Evolutionary conservation across 768 basidiomycete species (phyloP).

Genomic region (Phanerochaete sordida): DNA sequence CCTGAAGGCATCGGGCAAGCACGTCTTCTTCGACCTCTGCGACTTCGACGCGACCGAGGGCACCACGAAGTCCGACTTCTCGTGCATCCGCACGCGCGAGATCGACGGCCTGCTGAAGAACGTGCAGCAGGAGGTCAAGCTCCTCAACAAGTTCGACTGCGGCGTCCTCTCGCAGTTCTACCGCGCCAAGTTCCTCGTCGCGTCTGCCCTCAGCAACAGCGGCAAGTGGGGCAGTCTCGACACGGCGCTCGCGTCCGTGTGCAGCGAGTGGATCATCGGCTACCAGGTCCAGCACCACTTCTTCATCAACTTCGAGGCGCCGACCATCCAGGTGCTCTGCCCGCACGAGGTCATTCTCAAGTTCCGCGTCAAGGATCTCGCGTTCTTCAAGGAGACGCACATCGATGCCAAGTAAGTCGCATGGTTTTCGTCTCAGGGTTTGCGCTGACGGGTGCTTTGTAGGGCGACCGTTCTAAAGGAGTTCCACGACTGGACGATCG

Average conservation of each 20-base stretch:
- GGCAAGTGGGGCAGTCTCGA: slow-evolving; percentile 34
- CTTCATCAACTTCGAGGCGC: slow-evolving; percentile 18
- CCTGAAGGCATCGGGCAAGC: slow-evolving; percentile 17
- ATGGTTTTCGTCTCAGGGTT: neutral
- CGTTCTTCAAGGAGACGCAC: neutral
- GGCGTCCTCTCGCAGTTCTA: neutral
- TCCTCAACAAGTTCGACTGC: neutral
- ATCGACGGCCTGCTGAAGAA: slow-evolving; percentile 9
- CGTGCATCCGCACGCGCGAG: slow-evolving; percentile 5
- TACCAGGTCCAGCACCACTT: slow-evolving; percentile 9
- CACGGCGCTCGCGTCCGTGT: slow-evolving; percentile 20
- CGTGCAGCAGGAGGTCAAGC: neutral
- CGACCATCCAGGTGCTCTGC: slow-evolving; percentile 8
- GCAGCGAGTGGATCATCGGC: slow-evolving; percentile 25
- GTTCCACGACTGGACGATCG: slow-evolving; percentile 15
- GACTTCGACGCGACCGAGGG: slow-evolving; percentile 19
- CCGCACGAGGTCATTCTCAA: slow-evolving; percentile 4
- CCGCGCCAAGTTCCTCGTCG: slow-evolving; percentile 5
- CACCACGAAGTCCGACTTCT: slow-evolving; percentile 15
- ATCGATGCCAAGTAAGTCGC: neutral
- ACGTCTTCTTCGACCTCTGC: slow-evolving; percentile 24
- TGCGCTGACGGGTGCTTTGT: too few relatives aligned
- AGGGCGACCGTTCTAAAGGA: neutral
- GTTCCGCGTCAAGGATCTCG: slow-evolving; percentile 6
- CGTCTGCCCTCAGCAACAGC: slow-evolving; percentile 59